phyloP scores from a whole-genome alignment of 257 asterid genomes.

The Solanum appendiculatum region DNA sequence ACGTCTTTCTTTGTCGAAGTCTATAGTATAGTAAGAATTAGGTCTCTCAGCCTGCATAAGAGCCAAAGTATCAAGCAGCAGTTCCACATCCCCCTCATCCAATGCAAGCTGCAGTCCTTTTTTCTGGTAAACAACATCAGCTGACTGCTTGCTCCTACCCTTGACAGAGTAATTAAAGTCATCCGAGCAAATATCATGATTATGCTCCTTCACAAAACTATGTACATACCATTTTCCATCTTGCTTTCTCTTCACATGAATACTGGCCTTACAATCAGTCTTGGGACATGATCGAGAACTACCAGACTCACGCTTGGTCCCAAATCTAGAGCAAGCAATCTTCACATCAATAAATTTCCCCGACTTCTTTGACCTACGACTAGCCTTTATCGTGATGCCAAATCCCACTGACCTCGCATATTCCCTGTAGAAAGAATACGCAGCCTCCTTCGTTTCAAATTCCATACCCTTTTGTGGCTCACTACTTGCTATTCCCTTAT shows the following conservation, averaged over 20 bases:
- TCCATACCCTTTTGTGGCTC: constrained; percentile 32
- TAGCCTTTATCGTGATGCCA: constrained; percentile 47
- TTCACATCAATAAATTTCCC: constrained; percentile 46
- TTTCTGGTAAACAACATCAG: constrained; percentile 1
- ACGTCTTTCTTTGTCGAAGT: constrained; percentile 20
- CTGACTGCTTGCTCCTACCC: constrained; percentile 19
- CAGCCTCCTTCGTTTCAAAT: constrained; percentile 40
- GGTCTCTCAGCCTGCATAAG: constrained; percentile 37
- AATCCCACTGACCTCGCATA: constrained; percentile 37
- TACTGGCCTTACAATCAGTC: constrained; percentile 43
- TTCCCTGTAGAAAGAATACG: constrained; percentile 37
- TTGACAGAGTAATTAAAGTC: constrained; percentile 14
- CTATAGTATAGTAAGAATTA: constrained; percentile 25
- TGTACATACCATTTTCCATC: constrained; percentile 42
- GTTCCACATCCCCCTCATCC: constrained; percentile 18
- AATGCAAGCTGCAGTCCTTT: constrained; percentile 30
- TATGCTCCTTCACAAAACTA: constrained; percentile 31
- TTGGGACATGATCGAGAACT: constrained; percentile 24
- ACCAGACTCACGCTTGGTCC: constrained; percentile 21
- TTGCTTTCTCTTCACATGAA: constrained; percentile 31
- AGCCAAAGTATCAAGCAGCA: constrained; percentile 30
- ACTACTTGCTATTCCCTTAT: background rate
- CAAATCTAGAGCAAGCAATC: constrained; percentile 42
- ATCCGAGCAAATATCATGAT: constrained; percentile 29
- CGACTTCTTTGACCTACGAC: constrained; percentile 40